phyloP scores from a whole-genome alignment of 2,329 filamentous ascomycete species.

The Stemphylium beticola region DNA sequence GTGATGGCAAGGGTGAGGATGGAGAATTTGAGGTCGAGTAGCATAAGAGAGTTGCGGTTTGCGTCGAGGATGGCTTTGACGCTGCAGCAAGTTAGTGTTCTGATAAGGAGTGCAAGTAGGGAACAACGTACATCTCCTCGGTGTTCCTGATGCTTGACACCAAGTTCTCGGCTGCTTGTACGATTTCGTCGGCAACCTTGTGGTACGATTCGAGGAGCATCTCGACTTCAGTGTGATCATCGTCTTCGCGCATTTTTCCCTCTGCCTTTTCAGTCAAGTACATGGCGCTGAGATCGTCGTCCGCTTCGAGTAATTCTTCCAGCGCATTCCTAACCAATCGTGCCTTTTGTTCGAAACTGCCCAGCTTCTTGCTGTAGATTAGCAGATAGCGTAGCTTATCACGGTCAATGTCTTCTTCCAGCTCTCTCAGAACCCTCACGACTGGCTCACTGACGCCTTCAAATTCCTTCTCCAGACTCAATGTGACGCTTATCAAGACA shows the following conservation, averaged over 20 bases:
- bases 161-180: constrained; percentile 90
- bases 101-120: not conserved
- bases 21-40: constrained; percentile 94
- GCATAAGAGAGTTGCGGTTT: constrained; percentile 97
- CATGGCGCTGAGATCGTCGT: constrained; percentile 94
- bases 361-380: constrained; percentile 92
- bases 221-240: constrained; percentile 96
- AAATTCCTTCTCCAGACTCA: constrained; percentile 90
- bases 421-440: constrained; percentile 81
- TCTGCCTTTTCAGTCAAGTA: constrained; percentile 88
- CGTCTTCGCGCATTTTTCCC: constrained; percentile 73
- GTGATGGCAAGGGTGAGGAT: constrained; percentile 94
- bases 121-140: constrained; percentile 84
- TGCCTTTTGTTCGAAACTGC: constrained; percentile 96
- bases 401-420: constrained; percentile 95
- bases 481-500: constrained; percentile 90
- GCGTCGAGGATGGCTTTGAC: constrained; percentile 97
- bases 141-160: constrained; percentile 96
- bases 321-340: constrained; percentile 93
- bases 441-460: constrained; percentile 93
- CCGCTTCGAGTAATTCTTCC: constrained; percentile 91
- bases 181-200: constrained; percentile 97
- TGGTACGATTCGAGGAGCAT: constrained; percentile 97
- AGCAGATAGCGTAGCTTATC: constrained; percentile 90
- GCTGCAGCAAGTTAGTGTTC: constrained; percentile 54